These are phyloP conservation scores for Globisporangium perplexum DNA, from an alignment of 352 stramenopile genomes.

Conservation along the genomic window DNA sequence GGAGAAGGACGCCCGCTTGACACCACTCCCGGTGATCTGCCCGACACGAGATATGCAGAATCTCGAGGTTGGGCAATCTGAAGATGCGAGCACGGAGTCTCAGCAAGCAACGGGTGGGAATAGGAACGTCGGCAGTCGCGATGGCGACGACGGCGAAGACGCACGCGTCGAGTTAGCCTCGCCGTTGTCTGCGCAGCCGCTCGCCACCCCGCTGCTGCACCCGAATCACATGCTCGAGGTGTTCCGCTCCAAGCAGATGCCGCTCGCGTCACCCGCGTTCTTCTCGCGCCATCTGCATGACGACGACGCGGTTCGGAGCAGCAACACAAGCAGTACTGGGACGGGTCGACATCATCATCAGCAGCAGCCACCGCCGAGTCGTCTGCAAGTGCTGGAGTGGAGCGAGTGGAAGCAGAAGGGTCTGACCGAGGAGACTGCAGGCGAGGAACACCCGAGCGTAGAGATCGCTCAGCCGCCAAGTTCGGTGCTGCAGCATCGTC, in stretches of 20 bases:
- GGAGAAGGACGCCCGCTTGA: background rate
- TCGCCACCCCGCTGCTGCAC: constrained; percentile 28
- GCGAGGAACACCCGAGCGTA: background rate
- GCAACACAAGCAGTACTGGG: background rate
- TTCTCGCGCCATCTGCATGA: constrained; percentile 46
- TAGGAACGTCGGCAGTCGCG: background rate
- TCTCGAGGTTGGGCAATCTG: background rate
- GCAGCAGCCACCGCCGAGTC: constrained; percentile 11
- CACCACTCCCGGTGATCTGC: constrained; percentile 7
- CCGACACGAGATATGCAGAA: background rate
- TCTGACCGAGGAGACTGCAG: constrained; percentile 10
- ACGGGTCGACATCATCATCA: background rate
- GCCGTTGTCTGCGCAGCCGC: background rate
- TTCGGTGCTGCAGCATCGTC: background rate
- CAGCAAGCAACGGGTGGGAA: background rate
- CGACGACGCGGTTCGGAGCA: constrained; percentile 6
- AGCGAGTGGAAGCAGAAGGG: constrained; percentile 30
- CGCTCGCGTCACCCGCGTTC: constrained; percentile 43
- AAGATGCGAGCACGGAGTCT: background rate
- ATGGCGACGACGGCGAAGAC: background rate
- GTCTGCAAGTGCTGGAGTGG: constrained; percentile 29
- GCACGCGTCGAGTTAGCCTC: background rate
- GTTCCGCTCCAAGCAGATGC: constrained; percentile 60
- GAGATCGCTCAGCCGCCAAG: background rate
- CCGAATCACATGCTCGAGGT: constrained; percentile 71